Base-by-base conservation (phyloP, 2,329 filamentous ascomycete species). In the Nothophaeocryptopus gaeumannii region DNA sequence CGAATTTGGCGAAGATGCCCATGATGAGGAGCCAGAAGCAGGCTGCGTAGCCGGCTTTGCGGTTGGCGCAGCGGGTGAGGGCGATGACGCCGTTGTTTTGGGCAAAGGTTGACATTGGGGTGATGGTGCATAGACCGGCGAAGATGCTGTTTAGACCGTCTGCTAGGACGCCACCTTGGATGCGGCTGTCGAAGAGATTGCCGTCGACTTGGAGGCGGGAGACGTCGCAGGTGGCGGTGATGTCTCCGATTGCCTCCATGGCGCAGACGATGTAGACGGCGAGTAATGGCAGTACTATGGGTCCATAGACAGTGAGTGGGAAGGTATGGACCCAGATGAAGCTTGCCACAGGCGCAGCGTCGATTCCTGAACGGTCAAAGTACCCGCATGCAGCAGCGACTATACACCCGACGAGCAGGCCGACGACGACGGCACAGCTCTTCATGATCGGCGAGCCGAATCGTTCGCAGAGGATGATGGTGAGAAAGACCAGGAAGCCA, bases 31-130 rank as follows among this genome's bases (percentile, higher is more conserved):
- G 78, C 74, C 90, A 90, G 62, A 86, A 76, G 66, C 81, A 89
- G 64, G 84, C 86, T 41, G 84, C 86, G 66, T 89, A 90, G 4
- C 89, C 89, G 5, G 88, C 89, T 39, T 83, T 86, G 46, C 88
- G 81, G 67, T 89, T 92, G 1, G 88, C 88, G 66, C 88, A 92
- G 12, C 87, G 80, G 0, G 88, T 93, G 38, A 93, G 75, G 0
- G 88, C 85, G 53, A 93, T 91, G 44, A 92, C 86, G 32, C 88
- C 88, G 66, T 92, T 91, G 73, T 92, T 92, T 67, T 91, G 87
- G 0, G 88, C 88, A 59, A 91, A 91, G 0, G 84, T 86, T 1
- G 82, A 84, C 81, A 91, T 88, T 29, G 88, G 87, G 0, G 86
- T 88, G 58, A 89, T 87, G 40, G 88, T 92, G 73, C 84, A 86